phyloP scores from a whole-genome alignment of 1,284 basidiomycete genomes.

The Cystodermella granulosa region DNA sequence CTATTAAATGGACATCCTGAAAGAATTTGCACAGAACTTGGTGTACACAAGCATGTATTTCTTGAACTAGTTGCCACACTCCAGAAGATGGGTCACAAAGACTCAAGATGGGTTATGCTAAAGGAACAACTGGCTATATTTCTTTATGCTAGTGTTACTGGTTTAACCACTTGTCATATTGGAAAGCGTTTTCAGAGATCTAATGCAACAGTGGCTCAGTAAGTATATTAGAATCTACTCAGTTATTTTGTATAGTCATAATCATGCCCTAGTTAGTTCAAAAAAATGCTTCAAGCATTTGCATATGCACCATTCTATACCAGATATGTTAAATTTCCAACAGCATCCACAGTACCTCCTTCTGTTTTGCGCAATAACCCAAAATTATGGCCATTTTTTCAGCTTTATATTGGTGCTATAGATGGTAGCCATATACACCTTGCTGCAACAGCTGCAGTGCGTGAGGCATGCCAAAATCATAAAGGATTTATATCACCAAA shows the following conservation, averaged over 20 bases:
- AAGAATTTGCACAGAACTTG: constrained; percentile 21
- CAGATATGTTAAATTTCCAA: constrained; percentile 6
- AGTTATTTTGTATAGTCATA: neutral
- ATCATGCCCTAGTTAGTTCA: constrained; percentile 22
- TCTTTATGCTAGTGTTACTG: constrained; percentile 27
- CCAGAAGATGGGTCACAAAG: constrained; percentile 8
- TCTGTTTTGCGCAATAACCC: constrained; percentile 9
- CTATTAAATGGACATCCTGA: constrained; percentile 24
- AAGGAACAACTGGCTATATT: constrained; percentile 31
- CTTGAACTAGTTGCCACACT: constrained; percentile 10
- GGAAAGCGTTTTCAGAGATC: constrained; percentile 29
- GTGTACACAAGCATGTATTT: constrained; percentile 21
- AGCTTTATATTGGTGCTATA: constrained; percentile 3
- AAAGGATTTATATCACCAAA: constrained; percentile 15
- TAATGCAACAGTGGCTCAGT: constrained; percentile 25
- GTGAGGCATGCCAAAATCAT: constrained; percentile 3
- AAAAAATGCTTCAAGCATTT: constrained; percentile 8
- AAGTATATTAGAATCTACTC: constrained; percentile 2
- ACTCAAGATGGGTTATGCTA: constrained; percentile 18
- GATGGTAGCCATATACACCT: constrained; percentile 14
- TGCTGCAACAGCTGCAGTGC: constrained; percentile 5
- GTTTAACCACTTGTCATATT: constrained; percentile 19
- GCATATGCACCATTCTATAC: constrained; percentile 12
- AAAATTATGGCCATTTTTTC: constrained; percentile 13
- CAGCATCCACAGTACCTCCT: constrained; percentile 1